Percentiles rank a stretch among this genome's conserved stretches.
Evolutionary conservation across 140 eudicot species (phyloP).

Genomic region (Anethum foeniculum): DNA sequence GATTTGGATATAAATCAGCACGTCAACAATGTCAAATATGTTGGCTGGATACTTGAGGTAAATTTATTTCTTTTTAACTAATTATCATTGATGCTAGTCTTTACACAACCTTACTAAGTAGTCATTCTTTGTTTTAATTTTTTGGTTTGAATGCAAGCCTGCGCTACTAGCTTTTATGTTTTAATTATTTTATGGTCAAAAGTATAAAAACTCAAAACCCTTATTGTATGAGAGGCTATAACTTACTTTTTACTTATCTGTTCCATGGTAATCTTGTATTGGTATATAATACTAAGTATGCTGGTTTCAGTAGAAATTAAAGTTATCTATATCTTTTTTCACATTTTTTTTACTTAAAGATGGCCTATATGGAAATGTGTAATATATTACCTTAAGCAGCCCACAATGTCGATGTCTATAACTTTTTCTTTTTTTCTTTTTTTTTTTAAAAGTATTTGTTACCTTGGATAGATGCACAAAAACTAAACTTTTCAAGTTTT

Average conservation of each 20-base stretch:
- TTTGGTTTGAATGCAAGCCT: neutral
- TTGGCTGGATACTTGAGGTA: slow-evolving; percentile 89
- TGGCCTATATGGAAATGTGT: neutral
- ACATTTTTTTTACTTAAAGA: neutral
- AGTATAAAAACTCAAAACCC: neutral
- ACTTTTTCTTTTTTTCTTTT: neutral
- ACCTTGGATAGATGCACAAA: neutral
- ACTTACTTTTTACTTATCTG: too few relatives aligned
- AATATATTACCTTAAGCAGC: neutral
- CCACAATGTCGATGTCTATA: neutral
- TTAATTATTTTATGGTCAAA: neutral
- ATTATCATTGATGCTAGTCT: neutral
- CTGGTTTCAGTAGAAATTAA: neutral
- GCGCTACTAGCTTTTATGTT: neutral
- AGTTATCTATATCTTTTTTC: neutral
- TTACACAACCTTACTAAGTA: neutral
- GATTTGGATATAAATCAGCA: slow-evolving; percentile 90
- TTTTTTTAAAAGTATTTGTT: neutral
- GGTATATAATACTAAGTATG: neutral
- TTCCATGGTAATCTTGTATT: neutral
- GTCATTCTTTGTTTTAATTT: neutral
- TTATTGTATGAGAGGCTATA: neutral
- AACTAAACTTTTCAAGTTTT: neutral
- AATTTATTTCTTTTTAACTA: neutral
- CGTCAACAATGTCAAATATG: slow-evolving; percentile 82